A percentile compares a stretch with the other conserved stretches of the same genome.
Conservation (phyloP, 2,329 filamentous ascomycete genomes). For the Trichophyton verrucosum region DNA sequence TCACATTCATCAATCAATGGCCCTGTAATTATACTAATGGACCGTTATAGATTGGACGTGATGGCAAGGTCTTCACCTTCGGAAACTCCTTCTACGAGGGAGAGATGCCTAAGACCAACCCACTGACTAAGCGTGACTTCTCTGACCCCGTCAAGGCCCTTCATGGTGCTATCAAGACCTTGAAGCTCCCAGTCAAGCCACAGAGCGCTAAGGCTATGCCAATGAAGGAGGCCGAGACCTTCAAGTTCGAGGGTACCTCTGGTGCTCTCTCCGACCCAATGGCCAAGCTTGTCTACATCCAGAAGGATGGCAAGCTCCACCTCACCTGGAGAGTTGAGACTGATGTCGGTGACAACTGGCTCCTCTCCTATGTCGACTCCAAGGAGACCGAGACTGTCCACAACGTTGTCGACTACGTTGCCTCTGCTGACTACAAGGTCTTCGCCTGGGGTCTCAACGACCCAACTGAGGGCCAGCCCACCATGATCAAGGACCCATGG, state of each 20-base stretch:
- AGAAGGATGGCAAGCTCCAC: slow-evolving; percentile 8
- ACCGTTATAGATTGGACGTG: slow-evolving; percentile 7
- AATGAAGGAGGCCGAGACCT: slow-evolving; percentile 7
- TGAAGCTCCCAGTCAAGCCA: slow-evolving; percentile 9
- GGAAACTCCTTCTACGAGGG: slow-evolving; percentile 11
- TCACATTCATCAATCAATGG: not conserved
- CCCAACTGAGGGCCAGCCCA: slow-evolving; percentile 10
- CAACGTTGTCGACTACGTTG: slow-evolving; percentile 11
- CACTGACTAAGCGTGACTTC: slow-evolving; percentile 8
- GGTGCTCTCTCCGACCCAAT: slow-evolving; percentile 10
- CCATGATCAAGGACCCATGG: slow-evolving; percentile 9
- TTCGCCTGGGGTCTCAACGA: slow-evolving; percentile 12
- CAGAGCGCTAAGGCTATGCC: slow-evolving; percentile 8
- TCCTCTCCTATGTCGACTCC: slow-evolving; percentile 11
- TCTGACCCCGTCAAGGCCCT: slow-evolving; percentile 10
- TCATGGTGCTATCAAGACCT: slow-evolving; percentile 6
- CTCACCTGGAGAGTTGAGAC: slow-evolving; percentile 13
- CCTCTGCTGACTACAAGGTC: slow-evolving; percentile 10
- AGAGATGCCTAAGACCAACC: slow-evolving; percentile 9
- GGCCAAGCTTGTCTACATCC: slow-evolving; percentile 10
- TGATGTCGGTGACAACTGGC: slow-evolving; percentile 13
- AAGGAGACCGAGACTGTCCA: slow-evolving; percentile 11
- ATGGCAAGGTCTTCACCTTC: slow-evolving; percentile 12
- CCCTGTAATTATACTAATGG: not conserved
- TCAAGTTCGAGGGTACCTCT: slow-evolving; percentile 11